Evolutionary conservation across 805 yeast genomes (phyloP).

Genomic region (Zygosaccharomyces pseudorouxii): DNA sequence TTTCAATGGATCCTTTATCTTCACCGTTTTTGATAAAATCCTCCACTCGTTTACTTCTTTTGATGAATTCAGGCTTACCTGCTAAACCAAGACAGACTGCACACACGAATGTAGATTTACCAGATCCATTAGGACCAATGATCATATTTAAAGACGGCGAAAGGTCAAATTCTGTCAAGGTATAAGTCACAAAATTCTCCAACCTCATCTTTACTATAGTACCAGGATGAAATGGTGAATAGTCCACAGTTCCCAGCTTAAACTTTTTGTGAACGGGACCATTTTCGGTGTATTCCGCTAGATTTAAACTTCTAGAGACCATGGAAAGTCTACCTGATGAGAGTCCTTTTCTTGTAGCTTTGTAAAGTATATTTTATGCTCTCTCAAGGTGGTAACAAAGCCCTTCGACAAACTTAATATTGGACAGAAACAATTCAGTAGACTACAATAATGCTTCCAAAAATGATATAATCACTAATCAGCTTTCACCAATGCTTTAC

Average conservation of each 20-base stretch:
- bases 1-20: constrained; percentile 35
- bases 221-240: constrained; percentile 40
- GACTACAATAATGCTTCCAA: background rate
- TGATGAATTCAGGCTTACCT: constrained; percentile 70
- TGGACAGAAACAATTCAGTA: background rate
- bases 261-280: constrained; percentile 14
- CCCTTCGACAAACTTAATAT: too few relatives aligned
- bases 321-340: background rate
- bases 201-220: constrained; percentile 51
- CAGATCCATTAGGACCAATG: constrained; percentile 95
- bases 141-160: constrained; percentile 86
- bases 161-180: constrained; percentile 63
- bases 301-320: background rate
- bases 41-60: constrained; percentile 55
- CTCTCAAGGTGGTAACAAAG: background rate
- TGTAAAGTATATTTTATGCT: background rate
- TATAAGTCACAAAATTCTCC: constrained; percentile 65
- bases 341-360: background rate
- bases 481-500: background rate
- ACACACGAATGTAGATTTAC: constrained; percentile 88
- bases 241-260: constrained; percentile 11
- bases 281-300: background rate
- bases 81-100: constrained; percentile 87
- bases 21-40: constrained; percentile 72
- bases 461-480: background rate